Conservation (phyloP, 805 yeast genomes). For the Yamadazyma olivae region DNA sequence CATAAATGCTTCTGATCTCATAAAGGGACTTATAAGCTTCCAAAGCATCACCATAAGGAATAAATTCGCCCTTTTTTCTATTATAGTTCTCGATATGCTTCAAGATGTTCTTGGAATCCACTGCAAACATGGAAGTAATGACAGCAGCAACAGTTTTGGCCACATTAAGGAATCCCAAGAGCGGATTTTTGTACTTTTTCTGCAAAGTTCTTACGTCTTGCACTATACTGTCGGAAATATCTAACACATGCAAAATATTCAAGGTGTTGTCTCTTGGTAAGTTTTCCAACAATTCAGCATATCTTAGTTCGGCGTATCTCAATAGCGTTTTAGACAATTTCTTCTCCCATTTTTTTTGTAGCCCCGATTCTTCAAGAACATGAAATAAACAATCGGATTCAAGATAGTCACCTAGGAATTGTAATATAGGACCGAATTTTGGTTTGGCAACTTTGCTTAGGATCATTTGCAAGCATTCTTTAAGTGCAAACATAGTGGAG, state of each 20-base stretch:
- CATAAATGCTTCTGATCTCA: constrained; percentile 50
- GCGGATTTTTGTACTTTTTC: constrained; percentile 56
- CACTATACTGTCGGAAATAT: constrained; percentile 53
- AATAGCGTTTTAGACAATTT: constrained; percentile 32
- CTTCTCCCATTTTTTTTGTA: constrained; percentile 47
- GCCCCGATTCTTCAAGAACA: constrained; percentile 29
- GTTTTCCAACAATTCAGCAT: constrained; percentile 35
- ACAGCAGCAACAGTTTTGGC: constrained; percentile 47
- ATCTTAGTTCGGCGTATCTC: constrained; percentile 34
- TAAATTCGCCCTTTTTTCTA: constrained; percentile 24
- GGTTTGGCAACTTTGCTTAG: constrained; percentile 48
- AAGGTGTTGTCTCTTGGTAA: constrained; percentile 61
- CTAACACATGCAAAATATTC: constrained; percentile 52
- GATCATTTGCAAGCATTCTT: constrained; percentile 38
- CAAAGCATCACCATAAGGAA: constrained; percentile 55
- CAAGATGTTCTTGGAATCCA: constrained; percentile 51
- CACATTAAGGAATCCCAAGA: constrained; percentile 57
- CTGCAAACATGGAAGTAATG: constrained; percentile 50
- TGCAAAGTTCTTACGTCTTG: constrained; percentile 49
- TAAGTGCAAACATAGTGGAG: constrained; percentile 44
- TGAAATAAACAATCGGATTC: constrained; percentile 45
- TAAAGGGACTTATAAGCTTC: constrained; percentile 52
- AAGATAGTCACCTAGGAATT: constrained; percentile 48
- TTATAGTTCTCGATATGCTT: constrained; percentile 46
- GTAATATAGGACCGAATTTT: constrained; percentile 52